Base-by-base conservation (phyloP, 2,329 filamentous ascomycete genomes). In the Ascochyta pisi region DNA sequence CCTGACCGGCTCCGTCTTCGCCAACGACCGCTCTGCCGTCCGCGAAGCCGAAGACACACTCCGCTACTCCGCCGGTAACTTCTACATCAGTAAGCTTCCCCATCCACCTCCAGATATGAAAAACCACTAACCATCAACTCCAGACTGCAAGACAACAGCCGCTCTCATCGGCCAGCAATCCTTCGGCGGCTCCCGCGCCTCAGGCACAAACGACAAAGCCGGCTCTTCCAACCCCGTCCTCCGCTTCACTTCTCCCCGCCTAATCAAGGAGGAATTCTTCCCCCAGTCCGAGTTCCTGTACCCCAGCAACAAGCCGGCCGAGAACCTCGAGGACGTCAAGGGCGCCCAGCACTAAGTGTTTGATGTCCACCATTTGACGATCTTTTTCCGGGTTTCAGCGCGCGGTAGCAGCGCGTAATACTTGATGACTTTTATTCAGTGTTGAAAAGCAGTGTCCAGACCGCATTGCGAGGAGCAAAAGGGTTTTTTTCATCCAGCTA, bases 1-100 rank as follows among this genome's bases (percentile, higher is more conserved):
- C 3, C 81, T 93, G 24, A 93, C 90, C 0, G 90, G 90, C 10
- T 83, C 88, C 54, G 80, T 93, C 52, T 93, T 93, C 73, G 88
- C 89, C 12, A 76, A 81, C 50, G 89, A 92, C 73, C 82, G 90
- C 29, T 73, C 79, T 19, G 87, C 83, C 8, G 77, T 92, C 50
- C 83, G 86, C 13, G 80, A 82, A 52, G 89, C 89, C 0, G 89
- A 92, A 76, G 85, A 91, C 66, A 82, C 81, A 51, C 81, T 93
- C 52, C 82, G 89, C 61, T 87, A 91, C 71, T 81, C 87, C 0
- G 89, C 89, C 1, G 90, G 90, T 16, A 93, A 93, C 78, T 92
- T 92, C 74, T 93, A 93, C 78, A 83, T 93, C 77, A 93, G 79
- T 58, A 76, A 79, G 62, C 71, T 3, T 10, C 16, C 23, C 6